phyloP scores from a whole-genome alignment of 306 rosid species.

The Trifolium repens region DNA sequence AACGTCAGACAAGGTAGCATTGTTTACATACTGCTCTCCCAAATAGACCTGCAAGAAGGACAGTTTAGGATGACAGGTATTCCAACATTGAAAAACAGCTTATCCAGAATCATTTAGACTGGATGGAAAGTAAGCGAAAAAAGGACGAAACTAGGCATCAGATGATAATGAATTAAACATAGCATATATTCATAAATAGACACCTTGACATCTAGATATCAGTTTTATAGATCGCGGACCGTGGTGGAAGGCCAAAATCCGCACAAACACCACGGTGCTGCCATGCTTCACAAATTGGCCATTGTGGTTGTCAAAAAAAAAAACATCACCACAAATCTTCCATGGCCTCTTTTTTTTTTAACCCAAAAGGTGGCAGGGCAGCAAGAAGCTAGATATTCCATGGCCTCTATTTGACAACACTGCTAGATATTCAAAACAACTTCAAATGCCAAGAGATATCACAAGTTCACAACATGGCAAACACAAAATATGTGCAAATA shows the following conservation, averaged over 20 bases:
- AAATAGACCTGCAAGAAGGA: constrained; percentile 82
- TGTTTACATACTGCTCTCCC: constrained; percentile 94
- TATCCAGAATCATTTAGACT: constrained; percentile 2
- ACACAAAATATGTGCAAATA: background rate
- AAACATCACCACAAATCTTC: background rate
- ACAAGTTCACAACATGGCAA: background rate
- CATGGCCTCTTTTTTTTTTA: background rate
- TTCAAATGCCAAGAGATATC: constrained; percentile 11
- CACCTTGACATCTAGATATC: constrained; percentile 7
- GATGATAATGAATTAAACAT: constrained; percentile 12
- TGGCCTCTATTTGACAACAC: constrained; percentile 5
- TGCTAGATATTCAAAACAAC: constrained; percentile 21
- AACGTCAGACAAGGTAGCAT: constrained; percentile 80
- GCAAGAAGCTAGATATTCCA: too few relatives aligned
- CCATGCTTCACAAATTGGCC: constrained; percentile 9
- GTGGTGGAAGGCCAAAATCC: background rate
- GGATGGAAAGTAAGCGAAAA: background rate
- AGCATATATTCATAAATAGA: constrained; percentile 2
- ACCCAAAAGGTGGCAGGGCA: too few relatives aligned
- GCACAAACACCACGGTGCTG: background rate
- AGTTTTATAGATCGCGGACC: background rate
- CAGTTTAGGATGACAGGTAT: constrained; percentile 35
- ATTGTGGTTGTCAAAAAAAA: background rate
- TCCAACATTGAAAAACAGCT: constrained; percentile 17
- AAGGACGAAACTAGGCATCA: constrained; percentile 16